Conservation (phyloP, 805 yeast genomes). For the Kodamaea kakaduensis region DNA sequence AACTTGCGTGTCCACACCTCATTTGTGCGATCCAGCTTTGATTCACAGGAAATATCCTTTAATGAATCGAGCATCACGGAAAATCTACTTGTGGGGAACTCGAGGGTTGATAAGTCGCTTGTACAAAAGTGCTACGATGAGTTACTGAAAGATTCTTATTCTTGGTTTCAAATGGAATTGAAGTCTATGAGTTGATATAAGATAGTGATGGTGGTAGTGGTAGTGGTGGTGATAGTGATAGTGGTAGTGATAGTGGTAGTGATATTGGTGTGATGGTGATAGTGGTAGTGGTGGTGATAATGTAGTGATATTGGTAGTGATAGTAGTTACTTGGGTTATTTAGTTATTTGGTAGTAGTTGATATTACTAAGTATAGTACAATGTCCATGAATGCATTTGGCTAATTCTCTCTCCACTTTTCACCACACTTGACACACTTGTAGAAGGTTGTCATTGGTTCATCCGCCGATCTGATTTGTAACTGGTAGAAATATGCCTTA, state of each 20-base stretch:
- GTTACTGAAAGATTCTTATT: slow-evolving; percentile 3
- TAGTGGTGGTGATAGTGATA: too few relatives aligned
- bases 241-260: too few relatives aligned
- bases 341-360: too few relatives aligned
- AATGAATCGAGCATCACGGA: not conserved
- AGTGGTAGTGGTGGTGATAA: too few relatives aligned
- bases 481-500: slow-evolving; percentile 93
- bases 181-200: slow-evolving; percentile 2
- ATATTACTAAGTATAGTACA: too few relatives aligned
- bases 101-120: not conserved
- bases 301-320: too few relatives aligned
- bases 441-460: slow-evolving; percentile 99
- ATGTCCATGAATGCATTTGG: too few relatives aligned
- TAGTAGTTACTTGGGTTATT: too few relatives aligned
- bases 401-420: slow-evolving; percentile 95
- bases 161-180: slow-evolving; percentile 7
- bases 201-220: not conserved
- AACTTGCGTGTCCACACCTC: too few relatives aligned
- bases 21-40: slow-evolving; percentile 7
- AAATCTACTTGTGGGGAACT: not conserved
- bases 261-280: too few relatives aligned
- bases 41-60: slow-evolving; percentile 9
- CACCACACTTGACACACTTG: slow-evolving; percentile 88
- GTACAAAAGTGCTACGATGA: not conserved
- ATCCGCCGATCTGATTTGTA: slow-evolving; percentile 96